phyloP scores from a whole-genome alignment of 768 basidiomycete species.

The Favolaschia claudopus region DNA sequence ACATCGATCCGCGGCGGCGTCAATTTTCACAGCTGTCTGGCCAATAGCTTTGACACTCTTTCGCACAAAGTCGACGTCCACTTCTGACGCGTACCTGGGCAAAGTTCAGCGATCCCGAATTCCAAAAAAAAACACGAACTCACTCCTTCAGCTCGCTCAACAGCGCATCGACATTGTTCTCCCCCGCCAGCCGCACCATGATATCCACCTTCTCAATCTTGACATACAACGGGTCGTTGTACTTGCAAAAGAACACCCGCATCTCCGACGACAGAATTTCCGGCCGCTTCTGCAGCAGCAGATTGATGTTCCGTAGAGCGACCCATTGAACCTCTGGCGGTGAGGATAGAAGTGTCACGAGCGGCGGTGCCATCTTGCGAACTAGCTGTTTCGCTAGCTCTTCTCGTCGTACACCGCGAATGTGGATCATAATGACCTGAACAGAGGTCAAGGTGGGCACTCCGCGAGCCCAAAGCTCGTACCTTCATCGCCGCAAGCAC shows the following conservation, averaged over 20 bases:
- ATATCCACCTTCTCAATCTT: slow-evolving; percentile 99
- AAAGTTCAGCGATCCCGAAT: background rate
- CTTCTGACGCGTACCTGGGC: slow-evolving; percentile 92
- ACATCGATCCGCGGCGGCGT: slow-evolving; percentile 92
- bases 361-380: slow-evolving; percentile 96
- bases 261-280: slow-evolving; percentile 94
- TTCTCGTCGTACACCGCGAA: slow-evolving; percentile 81
- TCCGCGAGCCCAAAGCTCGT: slow-evolving; percentile 22
- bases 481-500: slow-evolving; percentile 97
- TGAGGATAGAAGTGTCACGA: slow-evolving; percentile 94
- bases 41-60: slow-evolving; percentile 96
- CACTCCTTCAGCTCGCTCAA: slow-evolving; percentile 96
- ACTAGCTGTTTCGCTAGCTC: slow-evolving; percentile 86
- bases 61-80: slow-evolving; percentile 98
- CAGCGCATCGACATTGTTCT: slow-evolving; percentile 93
- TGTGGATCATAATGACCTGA: slow-evolving; percentile 98
- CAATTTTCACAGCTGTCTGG: slow-evolving; percentile 95
- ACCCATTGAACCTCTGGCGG: slow-evolving; percentile 99
- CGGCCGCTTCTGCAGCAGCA: slow-evolving; percentile 91
- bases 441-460: background rate
- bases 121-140: slow-evolving; percentile 33
- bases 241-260: slow-evolving; percentile 99
- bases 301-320: slow-evolving; percentile 94
- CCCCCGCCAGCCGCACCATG: slow-evolving; percentile 64
- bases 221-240: slow-evolving; percentile 98